Percentiles rank a stretch among this genome's conserved stretches.
Conservation (phyloP, 176 grass and related monocot genomes). For the Puccinellia tenuiflora region DNA sequence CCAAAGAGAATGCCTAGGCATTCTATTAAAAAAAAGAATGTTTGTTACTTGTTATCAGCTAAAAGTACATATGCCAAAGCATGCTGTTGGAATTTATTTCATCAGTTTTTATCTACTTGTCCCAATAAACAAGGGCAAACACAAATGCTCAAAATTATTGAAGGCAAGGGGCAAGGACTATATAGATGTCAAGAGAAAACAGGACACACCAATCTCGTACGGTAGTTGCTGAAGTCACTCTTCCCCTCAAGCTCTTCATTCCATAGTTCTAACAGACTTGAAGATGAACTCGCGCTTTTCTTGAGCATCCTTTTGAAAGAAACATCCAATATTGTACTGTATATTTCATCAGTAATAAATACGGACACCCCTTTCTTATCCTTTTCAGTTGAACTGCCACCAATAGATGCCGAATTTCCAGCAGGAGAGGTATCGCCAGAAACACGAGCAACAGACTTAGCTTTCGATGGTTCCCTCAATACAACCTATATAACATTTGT, state of each 20-base stretch:
- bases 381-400: slow-evolving; percentile 54
- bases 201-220: slow-evolving; percentile 70
- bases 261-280: slow-evolving; percentile 71
- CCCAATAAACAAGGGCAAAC: neutral
- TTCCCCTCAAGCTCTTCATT: slow-evolving; percentile 86
- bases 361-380: slow-evolving; percentile 63
- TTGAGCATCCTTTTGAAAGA: slow-evolving; percentile 95
- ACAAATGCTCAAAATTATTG: neutral
- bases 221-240: slow-evolving; percentile 81
- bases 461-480: slow-evolving; percentile 85
- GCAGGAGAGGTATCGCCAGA: slow-evolving; percentile 51
- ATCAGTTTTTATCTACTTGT: neutral
- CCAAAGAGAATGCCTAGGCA: neutral
- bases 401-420: slow-evolving; percentile 38
- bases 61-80: too few species aligned
- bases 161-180: neutral
- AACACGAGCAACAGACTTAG: slow-evolving; percentile 59
- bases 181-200: slow-evolving; percentile 18
- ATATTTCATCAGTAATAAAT: slow-evolving; percentile 85
- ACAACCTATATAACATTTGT: slow-evolving; percentile 44
- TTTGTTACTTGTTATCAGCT: neutral
- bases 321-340: slow-evolving; percentile 71
- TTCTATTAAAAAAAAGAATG: neutral
- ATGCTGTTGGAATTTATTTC: too few species aligned
- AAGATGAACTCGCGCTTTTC: slow-evolving; percentile 52